Evolutionary conservation across 305 asterid genomes (phyloP).

Genomic region (Fraxinus paxiana): DNA sequence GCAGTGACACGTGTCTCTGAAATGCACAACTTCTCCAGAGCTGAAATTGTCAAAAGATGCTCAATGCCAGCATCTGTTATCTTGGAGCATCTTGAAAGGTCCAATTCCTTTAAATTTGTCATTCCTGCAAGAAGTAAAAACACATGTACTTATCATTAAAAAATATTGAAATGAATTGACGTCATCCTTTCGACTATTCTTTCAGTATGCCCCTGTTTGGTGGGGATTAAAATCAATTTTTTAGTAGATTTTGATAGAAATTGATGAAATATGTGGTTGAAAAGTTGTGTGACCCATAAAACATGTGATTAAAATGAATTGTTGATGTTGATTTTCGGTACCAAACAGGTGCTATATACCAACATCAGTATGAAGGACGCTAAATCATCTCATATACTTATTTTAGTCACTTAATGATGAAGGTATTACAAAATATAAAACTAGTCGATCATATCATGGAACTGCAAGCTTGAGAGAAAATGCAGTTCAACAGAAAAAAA

Average conservation of each 20-base stretch:
- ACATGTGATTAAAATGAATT: no score
- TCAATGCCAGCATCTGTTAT: constrained; percentile 69
- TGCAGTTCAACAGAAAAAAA: not conserved
- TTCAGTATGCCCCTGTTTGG: not conserved
- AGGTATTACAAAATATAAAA: not conserved
- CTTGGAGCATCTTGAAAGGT: constrained; percentile 80
- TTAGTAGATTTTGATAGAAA: no score
- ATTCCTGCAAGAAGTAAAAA: constrained; percentile 51
- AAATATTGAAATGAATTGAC: not conserved
- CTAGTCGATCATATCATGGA: not conserved
- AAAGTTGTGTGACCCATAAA: no score
- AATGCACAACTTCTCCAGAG: constrained; percentile 69
- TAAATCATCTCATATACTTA: not conserved
- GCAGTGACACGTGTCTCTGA: constrained; percentile 78
- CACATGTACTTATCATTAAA: not conserved
- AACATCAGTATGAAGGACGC: constrained; percentile 12
- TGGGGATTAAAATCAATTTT: no score
- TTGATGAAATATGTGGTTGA: no score
- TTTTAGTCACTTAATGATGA: not conserved
- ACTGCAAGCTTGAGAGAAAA: not conserved
- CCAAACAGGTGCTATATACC: not conserved
- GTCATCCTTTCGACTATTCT: not conserved
- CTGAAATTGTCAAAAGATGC: constrained; percentile 62
- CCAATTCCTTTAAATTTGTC: constrained; percentile 62
- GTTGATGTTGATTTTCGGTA: no score